A percentile compares a stretch with the other conserved stretches of the same genome.
Evolutionary conservation across 169 alveolate genomes (phyloP).

Genomic region (Fabrea salina): DNA sequence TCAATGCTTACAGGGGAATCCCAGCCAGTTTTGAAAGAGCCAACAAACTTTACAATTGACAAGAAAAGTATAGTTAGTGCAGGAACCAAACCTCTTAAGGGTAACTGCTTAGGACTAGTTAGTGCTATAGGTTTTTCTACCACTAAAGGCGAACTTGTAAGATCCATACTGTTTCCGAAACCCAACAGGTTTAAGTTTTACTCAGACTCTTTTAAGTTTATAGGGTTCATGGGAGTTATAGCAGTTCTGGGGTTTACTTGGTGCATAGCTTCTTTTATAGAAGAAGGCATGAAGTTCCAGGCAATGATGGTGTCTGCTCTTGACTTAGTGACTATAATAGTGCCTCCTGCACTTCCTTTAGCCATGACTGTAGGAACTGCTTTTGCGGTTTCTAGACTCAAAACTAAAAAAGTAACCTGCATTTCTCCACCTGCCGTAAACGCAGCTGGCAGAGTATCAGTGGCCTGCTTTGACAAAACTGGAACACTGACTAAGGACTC

Average conservation of each 20-base stretch:
- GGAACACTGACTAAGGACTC: conserved; percentile 96
- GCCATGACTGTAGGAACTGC: conserved; percentile 74
- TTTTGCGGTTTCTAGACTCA: conserved; percentile 60
- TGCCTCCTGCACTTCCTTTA: conserved; percentile 85
- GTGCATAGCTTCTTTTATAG: conserved; percentile 45
- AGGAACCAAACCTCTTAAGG: conserved; percentile 59
- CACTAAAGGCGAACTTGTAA: conserved; percentile 87
- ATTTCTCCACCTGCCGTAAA: conserved; percentile 95
- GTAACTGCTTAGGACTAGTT: conserved; percentile 82
- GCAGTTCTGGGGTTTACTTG: conserved; percentile 57
- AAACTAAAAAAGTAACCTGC: conserved; percentile 84
- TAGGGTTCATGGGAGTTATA: conserved; percentile 52
- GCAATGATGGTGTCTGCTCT: conserved; percentile 56
- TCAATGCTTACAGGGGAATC: conserved; percentile 87
- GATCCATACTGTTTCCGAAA: conserved; percentile 92
- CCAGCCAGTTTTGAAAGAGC: conserved; percentile 65
- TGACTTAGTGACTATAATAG: conserved; percentile 72
- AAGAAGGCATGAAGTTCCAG: conserved; percentile 32
- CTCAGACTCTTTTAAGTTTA: conserved; percentile 62
- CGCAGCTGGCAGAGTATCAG: conserved; percentile 94
- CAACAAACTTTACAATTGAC: conserved; percentile 36
- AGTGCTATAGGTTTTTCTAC: conserved; percentile 86
- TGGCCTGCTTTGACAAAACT: conserved; percentile 96
- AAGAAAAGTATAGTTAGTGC: conserved; percentile 57
- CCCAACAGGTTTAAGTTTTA: conserved; percentile 65